A percentile compares a stretch with the other conserved stretches of the same genome.
phyloP scores from a whole-genome alignment of 2,329 filamentous ascomycete genomes.

The Colletotrichum lentis region DNA sequence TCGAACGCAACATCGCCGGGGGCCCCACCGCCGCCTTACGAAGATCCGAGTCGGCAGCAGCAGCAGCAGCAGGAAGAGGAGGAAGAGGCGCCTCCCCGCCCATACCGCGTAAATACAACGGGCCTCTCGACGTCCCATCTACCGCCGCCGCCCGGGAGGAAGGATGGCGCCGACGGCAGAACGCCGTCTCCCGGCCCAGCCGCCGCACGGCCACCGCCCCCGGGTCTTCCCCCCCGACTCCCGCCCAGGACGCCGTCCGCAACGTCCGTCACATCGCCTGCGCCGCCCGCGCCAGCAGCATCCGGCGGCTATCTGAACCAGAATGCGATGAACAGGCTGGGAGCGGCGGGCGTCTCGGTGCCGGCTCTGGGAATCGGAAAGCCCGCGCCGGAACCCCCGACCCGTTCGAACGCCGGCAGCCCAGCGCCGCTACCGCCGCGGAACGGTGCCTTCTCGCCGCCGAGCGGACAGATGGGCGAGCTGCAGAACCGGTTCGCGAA shows the following conservation, averaged over 20 bases:
- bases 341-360: slow-evolving; percentile 79
- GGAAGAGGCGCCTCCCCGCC: slow-evolving; percentile 63
- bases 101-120: slow-evolving; percentile 75
- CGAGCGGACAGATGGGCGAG: slow-evolving; percentile 64
- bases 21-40: slow-evolving; percentile 34
- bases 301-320: slow-evolving; percentile 54
- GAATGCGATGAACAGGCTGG: slow-evolving; percentile 71
- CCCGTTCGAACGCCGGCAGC: slow-evolving; percentile 44
- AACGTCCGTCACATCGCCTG: slow-evolving; percentile 36
- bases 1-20: slow-evolving; percentile 51
- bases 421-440: slow-evolving; percentile 43
- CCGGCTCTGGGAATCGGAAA: slow-evolving; percentile 77
- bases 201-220: slow-evolving; percentile 56
- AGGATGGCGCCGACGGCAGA: slow-evolving; percentile 51
- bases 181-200: slow-evolving; percentile 42
- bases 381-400: slow-evolving; percentile 39
- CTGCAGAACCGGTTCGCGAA: slow-evolving; percentile 73
- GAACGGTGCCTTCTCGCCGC: slow-evolving; percentile 37
- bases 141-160: slow-evolving; percentile 73
- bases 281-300: slow-evolving; percentile 54
- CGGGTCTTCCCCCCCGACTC: slow-evolving; percentile 75
- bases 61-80: slow-evolving; percentile 44
- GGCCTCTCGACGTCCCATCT: slow-evolving; percentile 74
- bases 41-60: slow-evolving; percentile 36
- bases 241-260: slow-evolving; percentile 58